phyloP scores from a whole-genome alignment of 129 eudicot species.

The Cynara cardunculus region DNA sequence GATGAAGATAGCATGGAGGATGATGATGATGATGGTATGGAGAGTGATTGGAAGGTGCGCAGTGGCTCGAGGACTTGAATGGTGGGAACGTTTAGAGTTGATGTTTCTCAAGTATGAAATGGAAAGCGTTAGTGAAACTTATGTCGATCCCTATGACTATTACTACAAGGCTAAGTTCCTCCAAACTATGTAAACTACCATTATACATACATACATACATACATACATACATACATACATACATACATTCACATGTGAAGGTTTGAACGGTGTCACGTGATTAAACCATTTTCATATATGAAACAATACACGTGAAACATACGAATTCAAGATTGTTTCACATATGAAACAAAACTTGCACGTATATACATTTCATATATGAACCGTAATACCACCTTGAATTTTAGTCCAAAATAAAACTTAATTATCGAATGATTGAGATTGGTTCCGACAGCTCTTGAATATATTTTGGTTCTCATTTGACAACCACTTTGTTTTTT shows the following conservation, averaged over 20 bases:
- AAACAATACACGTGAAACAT: too few species aligned
- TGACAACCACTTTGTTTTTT: neutral
- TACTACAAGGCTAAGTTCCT: slow-evolving; percentile 22
- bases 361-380: too few species aligned
- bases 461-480: neutral
- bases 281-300: too few species aligned
- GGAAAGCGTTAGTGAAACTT: slow-evolving; percentile 28
- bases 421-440: neutral
- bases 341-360: too few species aligned
- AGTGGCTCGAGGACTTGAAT: slow-evolving; percentile 18
- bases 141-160: slow-evolving; percentile 32
- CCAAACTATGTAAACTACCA: neutral
- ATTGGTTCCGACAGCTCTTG: neutral
- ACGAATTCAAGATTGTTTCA: too few species aligned
- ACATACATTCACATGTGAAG: neutral
- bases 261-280: neutral
- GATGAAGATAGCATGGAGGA: slow-evolving; percentile 12
- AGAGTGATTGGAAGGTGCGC: neutral
- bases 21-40: neutral
- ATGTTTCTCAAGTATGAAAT: slow-evolving; percentile 35
- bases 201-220: neutral
- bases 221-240: neutral
- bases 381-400: too few species aligned
- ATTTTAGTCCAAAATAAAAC: too few species aligned
- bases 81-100: slow-evolving; percentile 26